Base-by-base conservation (phyloP, 2,329 filamentous ascomycete species). In the Arachnopeziza araneosa region DNA sequence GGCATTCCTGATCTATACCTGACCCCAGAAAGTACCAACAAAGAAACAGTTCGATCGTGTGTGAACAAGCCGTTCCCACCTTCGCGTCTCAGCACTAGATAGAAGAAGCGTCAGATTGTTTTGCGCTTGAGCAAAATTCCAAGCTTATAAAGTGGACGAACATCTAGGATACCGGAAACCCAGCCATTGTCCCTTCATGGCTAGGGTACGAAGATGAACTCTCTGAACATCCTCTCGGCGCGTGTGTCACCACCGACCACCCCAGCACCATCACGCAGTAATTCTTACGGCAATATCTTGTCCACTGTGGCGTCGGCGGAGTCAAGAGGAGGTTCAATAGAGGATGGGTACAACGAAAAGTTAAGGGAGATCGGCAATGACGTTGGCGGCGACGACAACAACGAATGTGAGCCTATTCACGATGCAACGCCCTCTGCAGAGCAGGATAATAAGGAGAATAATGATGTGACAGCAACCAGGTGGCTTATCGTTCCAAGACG, bases 171-270 rank as follows among this genome's bases (percentile, higher is more conserved):
- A 57, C 50, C 52, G 24, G 53, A 61, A 52, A 17, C 53, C 52
- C 23, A 49, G 52, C 57, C 54, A 22, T 57, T 61, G 59, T 66
- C 63, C n/a, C 67, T 71, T 70, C 68, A 73, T 86, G 84, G 84
- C 81, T 80, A 76, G 74, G 75, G 65, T 66, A 69, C 57, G 80
- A 90, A 83, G 78, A 97, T 97, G 93, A 97, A 97, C 86, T 96
- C 93, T 71, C 82, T 96, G 80, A 96, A 95, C 79, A 91, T 96
- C 75, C 85, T 97, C 75, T 95, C 91, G 72, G 86, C 90, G 74
- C 88, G 89, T 78, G 90, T 93, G 74, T 86, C 85, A 69, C 83
- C 84, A 67, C 75, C 83, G 58, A 76, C 83, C 61, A 84, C 79
- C 68, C 79, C 83, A 36, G 72, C 74, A 52, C 79, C 83, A 58